These are phyloP conservation scores for Bondarzewia mesenterica DNA, from an alignment of 1,284 basidiomycete genomes.

Conservation along the genomic window DNA sequence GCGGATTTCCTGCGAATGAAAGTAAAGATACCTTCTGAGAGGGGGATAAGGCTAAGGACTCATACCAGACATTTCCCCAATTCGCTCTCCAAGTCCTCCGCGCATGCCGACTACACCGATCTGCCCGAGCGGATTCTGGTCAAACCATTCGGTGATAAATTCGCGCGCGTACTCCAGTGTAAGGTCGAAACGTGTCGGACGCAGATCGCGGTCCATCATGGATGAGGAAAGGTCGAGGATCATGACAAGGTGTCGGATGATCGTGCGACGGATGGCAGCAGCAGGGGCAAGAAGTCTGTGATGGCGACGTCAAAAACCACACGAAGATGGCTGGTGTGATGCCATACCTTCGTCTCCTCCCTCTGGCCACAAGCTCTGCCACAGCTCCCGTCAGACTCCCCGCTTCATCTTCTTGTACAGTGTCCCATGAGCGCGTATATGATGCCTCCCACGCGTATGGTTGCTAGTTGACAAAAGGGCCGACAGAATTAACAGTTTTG, in stretches of 20 bases:
- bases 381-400: constrained; percentile 90
- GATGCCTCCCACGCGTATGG: constrained; percentile 94
- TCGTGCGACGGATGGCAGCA: constrained; percentile 85
- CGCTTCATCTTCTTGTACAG: constrained; percentile 90
- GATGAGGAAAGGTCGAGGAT: constrained; percentile 85
- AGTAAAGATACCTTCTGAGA: constrained; percentile 2
- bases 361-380: constrained; percentile 80
- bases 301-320: not conserved
- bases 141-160: constrained; percentile 96
- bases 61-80: constrained; percentile 83
- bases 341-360: constrained; percentile 72
- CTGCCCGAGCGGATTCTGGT: constrained; percentile 98
- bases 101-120: constrained; percentile 91
- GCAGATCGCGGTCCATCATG: constrained; percentile 94
- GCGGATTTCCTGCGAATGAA: constrained; percentile 71
- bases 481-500: not conserved
- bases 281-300: constrained; percentile 73
- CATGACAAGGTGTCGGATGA: constrained; percentile 92
- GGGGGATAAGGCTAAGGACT: constrained; percentile 14
- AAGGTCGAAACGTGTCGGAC: constrained; percentile 87
- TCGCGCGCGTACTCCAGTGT: constrained; percentile 84
- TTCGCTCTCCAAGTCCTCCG: constrained; percentile 78
- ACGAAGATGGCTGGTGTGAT: not conserved
- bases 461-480: constrained; percentile 39
- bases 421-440: constrained; percentile 94